These are phyloP conservation scores for Magnolia changhungtana DNA, from an alignment of 164 flowering plant genomes.

Conservation along the genomic window DNA sequence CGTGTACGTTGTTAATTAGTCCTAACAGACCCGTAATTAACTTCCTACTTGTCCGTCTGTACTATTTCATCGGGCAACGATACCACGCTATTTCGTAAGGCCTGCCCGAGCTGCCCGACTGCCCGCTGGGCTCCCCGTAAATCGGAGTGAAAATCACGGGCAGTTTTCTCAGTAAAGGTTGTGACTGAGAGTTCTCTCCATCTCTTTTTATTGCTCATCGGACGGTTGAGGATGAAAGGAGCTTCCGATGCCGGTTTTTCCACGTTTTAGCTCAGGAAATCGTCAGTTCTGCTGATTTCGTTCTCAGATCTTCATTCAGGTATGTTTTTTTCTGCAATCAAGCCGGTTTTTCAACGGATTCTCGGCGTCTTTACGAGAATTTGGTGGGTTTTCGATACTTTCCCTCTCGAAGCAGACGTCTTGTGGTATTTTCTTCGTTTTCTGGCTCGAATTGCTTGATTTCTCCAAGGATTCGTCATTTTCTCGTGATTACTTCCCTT, in stretches of 20 bases:
- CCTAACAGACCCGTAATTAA: not conserved
- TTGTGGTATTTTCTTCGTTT: not conserved
- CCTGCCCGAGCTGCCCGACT: slow-evolving; percentile 4
- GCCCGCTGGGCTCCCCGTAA: slow-evolving; percentile 5
- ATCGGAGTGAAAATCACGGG: slow-evolving; percentile 35
- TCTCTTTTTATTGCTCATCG: slow-evolving; percentile 19
- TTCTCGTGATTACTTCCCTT: not conserved
- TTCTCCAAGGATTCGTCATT: not conserved
- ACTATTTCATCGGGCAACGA: slow-evolving; percentile 2
- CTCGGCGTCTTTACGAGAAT: not conserved
- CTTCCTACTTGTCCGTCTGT: not conserved
- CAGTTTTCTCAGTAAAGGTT: slow-evolving; percentile 25
- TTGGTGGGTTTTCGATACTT: not conserved
- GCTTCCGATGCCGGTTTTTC: slow-evolving; percentile 12
- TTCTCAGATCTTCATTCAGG: slow-evolving; percentile 25
- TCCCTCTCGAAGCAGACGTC: not conserved
- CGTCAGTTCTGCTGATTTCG: slow-evolving; percentile 31
- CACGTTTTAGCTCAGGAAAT: slow-evolving; percentile 16
- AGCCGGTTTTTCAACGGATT: not conserved
- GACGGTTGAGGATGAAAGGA: slow-evolving; percentile 36
- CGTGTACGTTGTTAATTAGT: no score
- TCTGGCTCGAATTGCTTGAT: not conserved
- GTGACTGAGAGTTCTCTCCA: not conserved
- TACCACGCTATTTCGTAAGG: not conserved
- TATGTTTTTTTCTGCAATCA: slow-evolving; percentile 17